These are phyloP conservation scores for Lipomyces kockii DNA, from an alignment of 805 yeast genomes.

Conservation along the genomic window DNA sequence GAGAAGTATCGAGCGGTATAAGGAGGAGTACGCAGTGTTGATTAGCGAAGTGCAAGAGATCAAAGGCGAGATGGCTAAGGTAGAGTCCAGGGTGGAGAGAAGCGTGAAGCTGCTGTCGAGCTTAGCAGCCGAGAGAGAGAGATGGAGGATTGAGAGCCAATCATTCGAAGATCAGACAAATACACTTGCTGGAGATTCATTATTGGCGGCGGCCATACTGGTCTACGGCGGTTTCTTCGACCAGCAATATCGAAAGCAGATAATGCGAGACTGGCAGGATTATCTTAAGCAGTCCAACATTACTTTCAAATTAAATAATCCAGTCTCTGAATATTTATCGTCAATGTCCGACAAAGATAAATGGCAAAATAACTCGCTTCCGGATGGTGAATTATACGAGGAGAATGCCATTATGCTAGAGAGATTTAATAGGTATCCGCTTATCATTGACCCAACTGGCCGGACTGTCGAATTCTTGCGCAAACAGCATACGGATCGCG, in stretches of 20 bases:
- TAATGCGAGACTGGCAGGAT: slow-evolving; percentile 48
- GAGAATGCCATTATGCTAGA: slow-evolving; percentile 67
- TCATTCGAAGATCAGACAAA: slow-evolving; percentile 55
- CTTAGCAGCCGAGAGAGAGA: slow-evolving; percentile 64
- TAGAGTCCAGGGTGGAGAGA: slow-evolving; percentile 63
- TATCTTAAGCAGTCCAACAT: slow-evolving; percentile 49
- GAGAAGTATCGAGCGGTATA: slow-evolving; percentile 67
- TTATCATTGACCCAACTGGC: slow-evolving; percentile 75
- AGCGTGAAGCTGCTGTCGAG: slow-evolving; percentile 66
- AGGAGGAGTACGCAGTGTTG: slow-evolving; percentile 68
- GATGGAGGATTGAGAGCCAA: slow-evolving; percentile 72
- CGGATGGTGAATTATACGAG: slow-evolving; percentile 61
- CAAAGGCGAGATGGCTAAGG: slow-evolving; percentile 68
- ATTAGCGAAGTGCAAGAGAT: slow-evolving; percentile 79
- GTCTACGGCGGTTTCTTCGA: slow-evolving; percentile 66
- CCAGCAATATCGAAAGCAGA: slow-evolving; percentile 51
- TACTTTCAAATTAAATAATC: slow-evolving; percentile 47
- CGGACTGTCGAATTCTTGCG: slow-evolving; percentile 51
- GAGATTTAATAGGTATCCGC: slow-evolving; percentile 52
- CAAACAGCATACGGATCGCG: slow-evolving; percentile 39
- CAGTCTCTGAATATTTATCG: slow-evolving; percentile 48
- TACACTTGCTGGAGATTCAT: slow-evolving; percentile 63
- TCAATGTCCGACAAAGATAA: slow-evolving; percentile 49
- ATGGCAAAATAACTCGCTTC: slow-evolving; percentile 62
- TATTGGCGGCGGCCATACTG: slow-evolving; percentile 65